phyloP scores from a whole-genome alignment of 768 basidiomycete species.

The Leccinum arenicola region DNA sequence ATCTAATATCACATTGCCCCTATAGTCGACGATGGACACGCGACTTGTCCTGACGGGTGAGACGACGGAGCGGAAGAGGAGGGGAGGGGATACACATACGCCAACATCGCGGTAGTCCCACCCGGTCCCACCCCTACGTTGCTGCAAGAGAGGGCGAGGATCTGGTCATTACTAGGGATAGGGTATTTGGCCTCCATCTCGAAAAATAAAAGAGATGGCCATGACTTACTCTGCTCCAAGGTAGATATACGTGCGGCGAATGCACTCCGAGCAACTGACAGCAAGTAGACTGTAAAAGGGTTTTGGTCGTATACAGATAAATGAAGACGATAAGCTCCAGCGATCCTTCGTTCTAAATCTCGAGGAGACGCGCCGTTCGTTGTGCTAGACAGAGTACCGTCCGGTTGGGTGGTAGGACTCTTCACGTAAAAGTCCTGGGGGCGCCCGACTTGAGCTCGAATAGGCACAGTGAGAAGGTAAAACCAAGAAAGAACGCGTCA shows the following conservation, averaged over 20 bases:
- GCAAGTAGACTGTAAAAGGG: conserved; percentile 10
- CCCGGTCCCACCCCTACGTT: conserved; percentile 81
- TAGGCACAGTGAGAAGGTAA: conserved; percentile 14
- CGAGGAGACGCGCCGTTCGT: conserved; percentile 9
- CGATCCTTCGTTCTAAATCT: conserved; percentile 20
- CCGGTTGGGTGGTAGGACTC: conserved; percentile 12
- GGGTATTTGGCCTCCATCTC: conserved; percentile 34
- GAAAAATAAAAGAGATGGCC: conserved; percentile 11
- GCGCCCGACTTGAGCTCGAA: conserved; percentile 9
- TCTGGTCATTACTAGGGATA: conserved; percentile 39
- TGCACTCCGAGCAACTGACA: conserved; percentile 16
- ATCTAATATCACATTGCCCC: conserved; percentile 58
- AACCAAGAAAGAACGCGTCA: conserved; percentile 24
- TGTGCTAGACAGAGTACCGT: conserved; percentile 12
- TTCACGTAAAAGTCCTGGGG: conserved; percentile 22
- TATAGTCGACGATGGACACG: conserved; percentile 54
- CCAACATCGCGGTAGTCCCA: conserved; percentile 78
- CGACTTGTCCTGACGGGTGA: conserved; percentile 34
- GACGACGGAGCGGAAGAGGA: conserved; percentile 5
- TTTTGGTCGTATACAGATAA: conserved; percentile 17
- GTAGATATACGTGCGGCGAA: conserved; percentile 26
- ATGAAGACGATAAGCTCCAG: conserved; percentile 26
- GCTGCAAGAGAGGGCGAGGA: conserved; percentile 59
- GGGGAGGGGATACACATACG: conserved; percentile 46
- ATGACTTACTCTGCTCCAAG: conserved; percentile 17